Percentiles rank a stretch among this genome's conserved stretches.
phyloP scores from a whole-genome alignment of 768 basidiomycete genomes.

The Termitomyces sp. region DNA sequence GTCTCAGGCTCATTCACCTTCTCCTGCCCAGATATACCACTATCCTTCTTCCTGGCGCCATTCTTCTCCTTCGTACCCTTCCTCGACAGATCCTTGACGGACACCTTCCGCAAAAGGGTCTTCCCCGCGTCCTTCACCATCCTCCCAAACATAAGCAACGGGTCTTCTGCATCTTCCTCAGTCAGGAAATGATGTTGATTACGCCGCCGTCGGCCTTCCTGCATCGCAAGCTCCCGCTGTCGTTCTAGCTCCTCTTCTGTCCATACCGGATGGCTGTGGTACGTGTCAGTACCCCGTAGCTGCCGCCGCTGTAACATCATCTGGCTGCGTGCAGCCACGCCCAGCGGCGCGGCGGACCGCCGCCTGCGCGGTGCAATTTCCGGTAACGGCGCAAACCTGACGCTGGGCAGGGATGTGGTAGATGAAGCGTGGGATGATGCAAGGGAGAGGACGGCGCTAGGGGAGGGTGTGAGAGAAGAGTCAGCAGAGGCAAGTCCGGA shows the following conservation, averaged over 20 bases:
- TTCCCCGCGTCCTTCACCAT: conserved; percentile 49
- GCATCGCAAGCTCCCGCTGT: conserved; percentile 23
- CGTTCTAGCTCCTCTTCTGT: conserved; percentile 36
- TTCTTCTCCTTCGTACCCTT: conserved; percentile 11
- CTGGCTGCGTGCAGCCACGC: conserved; percentile 47
- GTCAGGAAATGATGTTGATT: conserved; percentile 14
- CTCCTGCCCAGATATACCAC: background rate
- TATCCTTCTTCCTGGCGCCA: conserved; percentile 15
- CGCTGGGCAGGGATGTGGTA: conserved; percentile 34
- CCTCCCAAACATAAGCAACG: conserved; percentile 46
- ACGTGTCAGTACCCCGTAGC: conserved; percentile 5
- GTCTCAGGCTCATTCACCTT: conserved; percentile 5
- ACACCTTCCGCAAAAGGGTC: conserved; percentile 49
- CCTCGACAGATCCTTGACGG: conserved; percentile 31
- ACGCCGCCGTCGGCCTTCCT: conserved; percentile 18
- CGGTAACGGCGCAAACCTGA: conserved; percentile 62
- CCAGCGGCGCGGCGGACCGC: conserved; percentile 47
- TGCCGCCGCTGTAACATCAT: conserved; percentile 33
- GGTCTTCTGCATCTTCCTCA: conserved; percentile 38
- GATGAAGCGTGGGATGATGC: conserved; percentile 34
- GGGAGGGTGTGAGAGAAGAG: conserved; percentile 14
- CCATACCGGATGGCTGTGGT: conserved; percentile 28
- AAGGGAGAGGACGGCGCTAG: conserved; percentile 45
- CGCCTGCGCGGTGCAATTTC: conserved; percentile 47
- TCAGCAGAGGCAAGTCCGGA: conserved; percentile 11